Conservation (phyloP, 2,329 filamentous ascomycete genomes). For the Botrytis fabae region DNA sequence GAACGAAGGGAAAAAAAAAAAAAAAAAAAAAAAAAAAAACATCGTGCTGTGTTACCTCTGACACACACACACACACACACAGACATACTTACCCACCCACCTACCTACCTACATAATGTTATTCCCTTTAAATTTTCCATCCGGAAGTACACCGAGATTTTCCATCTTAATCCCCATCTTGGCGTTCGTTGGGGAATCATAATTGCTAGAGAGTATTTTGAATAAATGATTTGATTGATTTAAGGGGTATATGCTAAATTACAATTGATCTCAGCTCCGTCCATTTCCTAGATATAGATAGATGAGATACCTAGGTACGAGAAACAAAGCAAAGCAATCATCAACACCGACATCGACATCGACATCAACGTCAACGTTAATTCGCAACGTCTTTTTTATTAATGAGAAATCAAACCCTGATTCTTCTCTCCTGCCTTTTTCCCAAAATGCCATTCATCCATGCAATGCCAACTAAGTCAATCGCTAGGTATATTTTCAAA, state of each 20-base stretch:
- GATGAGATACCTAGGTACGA: neutral
- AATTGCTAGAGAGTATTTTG: no score
- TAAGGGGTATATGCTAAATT: neutral
- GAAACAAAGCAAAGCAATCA: neutral
- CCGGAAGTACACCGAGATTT: neutral
- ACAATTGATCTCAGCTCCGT: no score
- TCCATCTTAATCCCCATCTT: neutral
- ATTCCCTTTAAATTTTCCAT: neutral
- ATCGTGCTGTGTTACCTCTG: neutral
- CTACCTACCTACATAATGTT: neutral
- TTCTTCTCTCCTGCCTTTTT: neutral
- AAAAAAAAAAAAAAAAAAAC: no score
- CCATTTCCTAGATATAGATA: neutral
- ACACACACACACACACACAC: neutral
- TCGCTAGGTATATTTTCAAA: neutral
- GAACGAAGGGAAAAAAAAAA: no score
- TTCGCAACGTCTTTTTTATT: slow-evolving; percentile 7
- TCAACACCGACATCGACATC: neutral
- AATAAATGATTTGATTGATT: neutral
- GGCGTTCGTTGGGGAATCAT: no score
- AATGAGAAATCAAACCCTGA: neutral
- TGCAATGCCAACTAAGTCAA: slow-evolving; percentile 1
- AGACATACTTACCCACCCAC: no score
- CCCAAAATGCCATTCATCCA: neutral
- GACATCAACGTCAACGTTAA: neutral